Conservation (phyloP, 2,329 filamentous ascomycete genomes). For the Alternaria sp. region DNA sequence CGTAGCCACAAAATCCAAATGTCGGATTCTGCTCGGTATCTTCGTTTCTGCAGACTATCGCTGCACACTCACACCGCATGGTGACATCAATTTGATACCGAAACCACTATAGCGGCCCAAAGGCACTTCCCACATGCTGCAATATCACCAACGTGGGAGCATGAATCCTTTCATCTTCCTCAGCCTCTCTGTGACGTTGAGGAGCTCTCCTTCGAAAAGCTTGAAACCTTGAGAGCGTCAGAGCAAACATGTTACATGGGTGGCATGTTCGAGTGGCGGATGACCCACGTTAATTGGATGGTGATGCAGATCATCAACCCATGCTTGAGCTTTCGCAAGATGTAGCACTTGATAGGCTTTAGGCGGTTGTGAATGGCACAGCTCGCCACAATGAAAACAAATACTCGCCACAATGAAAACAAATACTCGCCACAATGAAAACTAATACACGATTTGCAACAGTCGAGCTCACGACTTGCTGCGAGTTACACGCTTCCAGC, state of each 20-base stretch:
- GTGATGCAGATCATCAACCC: neutral
- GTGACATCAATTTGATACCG: slow-evolving; percentile 2
- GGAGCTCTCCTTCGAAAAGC: neutral
- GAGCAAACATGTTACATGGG: neutral
- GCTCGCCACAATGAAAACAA: neutral
- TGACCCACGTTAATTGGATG: neutral
- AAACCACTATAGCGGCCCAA: neutral
- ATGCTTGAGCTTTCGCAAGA: neutral
- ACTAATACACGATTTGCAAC: neutral
- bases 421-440: neutral
- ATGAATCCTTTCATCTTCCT: neutral
- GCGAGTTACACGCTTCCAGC: neutral
- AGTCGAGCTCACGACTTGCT: neutral
- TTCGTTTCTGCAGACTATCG: neutral
- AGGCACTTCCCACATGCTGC: neutral
- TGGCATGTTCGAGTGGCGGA: neutral
- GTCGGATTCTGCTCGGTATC: neutral
- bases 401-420: neutral
- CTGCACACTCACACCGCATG: neutral
- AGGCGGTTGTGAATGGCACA: neutral
- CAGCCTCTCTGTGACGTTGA: neutral
- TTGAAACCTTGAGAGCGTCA: neutral
- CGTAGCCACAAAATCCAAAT: neutral
- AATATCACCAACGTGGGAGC: neutral
- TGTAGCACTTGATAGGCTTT: neutral